Percentiles rank a stretch among this genome's conserved stretches.
These are phyloP conservation scores for Parasitella parasitica DNA, from an alignment of 371 early-diverging fungal genomes.

Conservation along the genomic window DNA sequence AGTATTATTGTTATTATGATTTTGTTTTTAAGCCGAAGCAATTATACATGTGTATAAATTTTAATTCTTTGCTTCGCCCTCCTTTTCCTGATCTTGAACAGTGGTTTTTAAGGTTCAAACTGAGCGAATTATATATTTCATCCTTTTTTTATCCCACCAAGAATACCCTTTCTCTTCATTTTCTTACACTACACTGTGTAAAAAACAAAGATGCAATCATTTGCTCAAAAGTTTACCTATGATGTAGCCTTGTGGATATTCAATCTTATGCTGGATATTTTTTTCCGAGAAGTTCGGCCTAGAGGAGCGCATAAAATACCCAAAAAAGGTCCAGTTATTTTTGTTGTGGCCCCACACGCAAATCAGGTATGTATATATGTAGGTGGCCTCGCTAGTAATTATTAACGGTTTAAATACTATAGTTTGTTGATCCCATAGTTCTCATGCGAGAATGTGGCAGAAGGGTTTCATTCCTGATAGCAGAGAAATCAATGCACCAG, in stretches of 20 bases:
- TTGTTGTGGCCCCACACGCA: constrained; percentile 92
- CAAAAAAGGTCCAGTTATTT: constrained; percentile 80
- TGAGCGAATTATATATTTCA: background rate
- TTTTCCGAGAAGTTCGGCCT: constrained; percentile 82
- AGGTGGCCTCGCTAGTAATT: background rate
- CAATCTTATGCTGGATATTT: constrained; percentile 62
- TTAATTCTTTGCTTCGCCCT: background rate
- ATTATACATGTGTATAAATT: background rate
- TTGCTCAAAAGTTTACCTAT: constrained; percentile 23
- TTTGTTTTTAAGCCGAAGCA: too few species aligned
- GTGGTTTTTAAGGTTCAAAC: background rate
- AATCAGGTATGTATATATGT: constrained; percentile 69
- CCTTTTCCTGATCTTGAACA: background rate
- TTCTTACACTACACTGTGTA: background rate
- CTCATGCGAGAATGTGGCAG: constrained; percentile 75
- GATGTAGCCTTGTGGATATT: constrained; percentile 55
- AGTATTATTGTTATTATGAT: too few species aligned
- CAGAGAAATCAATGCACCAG: constrained; percentile 81
- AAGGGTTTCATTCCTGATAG: constrained; percentile 77
- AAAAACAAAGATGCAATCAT: background rate
- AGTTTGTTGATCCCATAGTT: constrained; percentile 90
- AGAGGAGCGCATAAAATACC: constrained; percentile 87
- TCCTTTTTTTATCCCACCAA: background rate
- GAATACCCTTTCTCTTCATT: background rate
- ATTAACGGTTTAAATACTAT: background rate